A percentile compares a stretch with the other conserved stretches of the same genome.
Conservation (phyloP, 2,329 filamentous ascomycete species). For the Lasiodiplodia hormozganensis region DNA sequence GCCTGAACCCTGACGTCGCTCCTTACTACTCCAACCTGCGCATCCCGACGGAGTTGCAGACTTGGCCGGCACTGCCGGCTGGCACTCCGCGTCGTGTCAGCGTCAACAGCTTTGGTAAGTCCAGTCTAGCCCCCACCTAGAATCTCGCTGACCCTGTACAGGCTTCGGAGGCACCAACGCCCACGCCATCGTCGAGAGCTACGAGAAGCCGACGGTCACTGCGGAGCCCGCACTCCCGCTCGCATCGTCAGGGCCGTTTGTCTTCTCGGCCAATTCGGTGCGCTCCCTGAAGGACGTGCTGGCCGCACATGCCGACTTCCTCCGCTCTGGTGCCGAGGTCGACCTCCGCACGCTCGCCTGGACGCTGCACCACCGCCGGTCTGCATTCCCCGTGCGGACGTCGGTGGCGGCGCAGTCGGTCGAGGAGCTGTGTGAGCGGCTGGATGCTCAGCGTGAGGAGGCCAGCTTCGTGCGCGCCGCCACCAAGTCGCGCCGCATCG, state of each 20-base stretch:
- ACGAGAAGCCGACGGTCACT: slow-evolving; percentile 4
- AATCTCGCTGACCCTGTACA: too few relatives aligned
- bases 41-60: slow-evolving; percentile 21
- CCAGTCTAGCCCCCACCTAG: too few relatives aligned
- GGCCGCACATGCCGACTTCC: too few relatives aligned
- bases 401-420: too few relatives aligned
- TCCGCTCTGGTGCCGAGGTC: too few relatives aligned
- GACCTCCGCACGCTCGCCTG: too few relatives aligned
- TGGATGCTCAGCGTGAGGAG: slow-evolving; percentile 5
- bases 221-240: slow-evolving; percentile 28
- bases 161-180: slow-evolving; percentile 32
- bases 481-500: background rate
- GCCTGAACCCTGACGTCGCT: slow-evolving; percentile 40
- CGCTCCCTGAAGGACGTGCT: too few relatives aligned
- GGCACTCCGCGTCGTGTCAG: slow-evolving; percentile 27
- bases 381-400: too few relatives aligned
- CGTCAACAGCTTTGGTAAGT: slow-evolving; percentile 31
- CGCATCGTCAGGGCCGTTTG: background rate
- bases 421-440: background rate
- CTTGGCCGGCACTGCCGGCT: slow-evolving; percentile 29
- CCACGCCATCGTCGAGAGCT: slow-evolving; percentile 30
- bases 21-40: slow-evolving; percentile 27
- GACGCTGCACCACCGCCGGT: too few relatives aligned
- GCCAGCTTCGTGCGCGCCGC: background rate
- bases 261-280: background rate